Evolutionary conservation across 1,284 basidiomycete genomes (phyloP).

Genomic region (Cryptococcus floricola): DNA sequence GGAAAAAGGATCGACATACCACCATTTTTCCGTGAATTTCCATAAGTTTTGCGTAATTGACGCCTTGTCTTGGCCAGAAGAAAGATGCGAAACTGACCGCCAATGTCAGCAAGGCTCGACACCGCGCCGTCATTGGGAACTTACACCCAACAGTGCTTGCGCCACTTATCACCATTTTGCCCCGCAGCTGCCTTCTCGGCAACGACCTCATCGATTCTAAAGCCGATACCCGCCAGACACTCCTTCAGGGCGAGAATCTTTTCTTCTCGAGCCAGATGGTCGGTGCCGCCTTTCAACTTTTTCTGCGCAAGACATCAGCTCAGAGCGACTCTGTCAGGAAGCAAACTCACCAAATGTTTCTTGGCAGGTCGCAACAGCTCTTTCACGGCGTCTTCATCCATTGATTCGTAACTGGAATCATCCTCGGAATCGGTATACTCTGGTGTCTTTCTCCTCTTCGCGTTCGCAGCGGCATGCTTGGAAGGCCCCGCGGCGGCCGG

Average conservation of each 20-base stretch:
- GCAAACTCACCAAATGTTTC: conserved; percentile 73
- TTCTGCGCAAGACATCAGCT: conserved; percentile 56
- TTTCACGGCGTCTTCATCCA: conserved; percentile 94
- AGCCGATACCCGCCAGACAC: conserved; percentile 88
- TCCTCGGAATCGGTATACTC: conserved; percentile 87
- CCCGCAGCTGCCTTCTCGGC: conserved; percentile 69
- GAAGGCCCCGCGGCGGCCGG: conserved; percentile 10
- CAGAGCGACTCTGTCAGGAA: neutral
- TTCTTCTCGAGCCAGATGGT: conserved; percentile 86
- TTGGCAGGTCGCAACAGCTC: conserved; percentile 95
- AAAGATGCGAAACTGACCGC: conserved; percentile 73
- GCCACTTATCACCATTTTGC: conserved; percentile 77
- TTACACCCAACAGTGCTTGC: conserved; percentile 92
- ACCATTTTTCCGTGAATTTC: conserved; percentile 93
- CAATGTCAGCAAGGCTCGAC: conserved; percentile 1
- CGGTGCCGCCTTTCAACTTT: conserved; percentile 87
- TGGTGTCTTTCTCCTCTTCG: conserved; percentile 78
- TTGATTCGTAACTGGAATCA: conserved; percentile 73
- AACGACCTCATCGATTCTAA: conserved; percentile 82
- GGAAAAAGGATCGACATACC: conserved; percentile 31
- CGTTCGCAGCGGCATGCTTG: conserved; percentile 16
- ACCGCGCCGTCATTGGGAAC: conserved; percentile 43
- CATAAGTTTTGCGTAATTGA: conserved; percentile 83
- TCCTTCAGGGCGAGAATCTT: conserved; percentile 95
- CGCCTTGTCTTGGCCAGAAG: conserved; percentile 92